Percentiles rank a stretch among this genome's conserved stretches.
Conservation (phyloP, 2,329 filamentous ascomycete genomes). For the Stemphylium lycopersici region DNA sequence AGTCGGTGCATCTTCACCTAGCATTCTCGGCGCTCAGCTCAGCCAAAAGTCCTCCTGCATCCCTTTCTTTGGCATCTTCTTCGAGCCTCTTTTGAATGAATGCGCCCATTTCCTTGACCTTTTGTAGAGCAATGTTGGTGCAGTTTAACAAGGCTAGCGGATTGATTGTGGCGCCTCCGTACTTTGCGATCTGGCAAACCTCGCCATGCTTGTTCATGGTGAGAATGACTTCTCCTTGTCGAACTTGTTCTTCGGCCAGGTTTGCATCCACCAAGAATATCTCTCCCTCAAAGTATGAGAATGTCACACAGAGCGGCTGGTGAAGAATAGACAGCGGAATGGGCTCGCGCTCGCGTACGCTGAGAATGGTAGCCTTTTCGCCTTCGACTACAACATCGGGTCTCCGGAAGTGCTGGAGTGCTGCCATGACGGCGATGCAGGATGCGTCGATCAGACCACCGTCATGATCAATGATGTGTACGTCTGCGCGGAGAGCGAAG, state of each 20-base stretch:
- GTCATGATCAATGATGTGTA: conserved; percentile 90
- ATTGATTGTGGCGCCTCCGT: conserved; percentile 82
- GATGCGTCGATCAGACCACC: conserved; percentile 86
- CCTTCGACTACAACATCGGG: conserved; percentile 88
- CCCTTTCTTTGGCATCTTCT: conserved; percentile 77
- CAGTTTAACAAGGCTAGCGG: conserved; percentile 79
- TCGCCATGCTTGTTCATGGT: conserved; percentile 90
- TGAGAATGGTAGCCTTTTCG: conserved; percentile 83
- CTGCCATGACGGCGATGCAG: conserved; percentile 86
- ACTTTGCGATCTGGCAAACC: conserved; percentile 88
- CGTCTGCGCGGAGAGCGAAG: conserved; percentile 88
- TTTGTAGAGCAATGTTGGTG: conserved; percentile 73
- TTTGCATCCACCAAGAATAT: conserved; percentile 75
- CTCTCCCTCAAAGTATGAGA: conserved; percentile 81
- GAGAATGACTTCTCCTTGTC: conserved; percentile 76
- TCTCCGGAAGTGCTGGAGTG: conserved; percentile 87
- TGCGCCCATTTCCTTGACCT: conserved; percentile 79
- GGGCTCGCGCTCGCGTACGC: conserved; percentile 82
- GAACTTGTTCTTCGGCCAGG: conserved; percentile 76
- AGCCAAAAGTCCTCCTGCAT: conserved; percentile 78
- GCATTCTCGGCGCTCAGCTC: conserved; percentile 87
- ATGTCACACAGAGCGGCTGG: conserved; percentile 88
- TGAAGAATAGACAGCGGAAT: conserved; percentile 90
- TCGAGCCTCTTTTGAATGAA: conserved; percentile 75
- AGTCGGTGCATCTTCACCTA: conserved; percentile 57